These are phyloP conservation scores for Schwanniomyces polymorphus DNA, from an alignment of 805 yeast genomes.

Conservation along the genomic window DNA sequence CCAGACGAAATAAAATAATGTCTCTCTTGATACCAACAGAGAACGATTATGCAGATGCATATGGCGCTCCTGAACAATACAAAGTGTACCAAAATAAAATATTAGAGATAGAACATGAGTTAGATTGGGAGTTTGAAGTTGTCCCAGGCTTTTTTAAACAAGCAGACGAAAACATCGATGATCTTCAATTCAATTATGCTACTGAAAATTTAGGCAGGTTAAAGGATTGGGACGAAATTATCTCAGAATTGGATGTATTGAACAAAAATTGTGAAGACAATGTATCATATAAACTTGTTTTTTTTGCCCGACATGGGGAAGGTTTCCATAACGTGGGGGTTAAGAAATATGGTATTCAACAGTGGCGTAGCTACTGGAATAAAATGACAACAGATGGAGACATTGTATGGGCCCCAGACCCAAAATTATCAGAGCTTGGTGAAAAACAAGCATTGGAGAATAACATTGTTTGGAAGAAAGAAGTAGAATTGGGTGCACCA, in stretches of 20 bases:
- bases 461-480: constrained; percentile 41
- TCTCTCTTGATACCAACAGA: constrained; percentile 24
- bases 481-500: constrained; percentile 50
- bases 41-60: constrained; percentile 31
- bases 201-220: constrained; percentile 45
- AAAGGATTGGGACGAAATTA: constrained; percentile 41
- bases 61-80: constrained; percentile 13
- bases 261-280: constrained; percentile 33
- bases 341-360: constrained; percentile 52
- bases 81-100: constrained; percentile 11
- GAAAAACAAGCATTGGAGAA: constrained; percentile 54
- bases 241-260: constrained; percentile 28
- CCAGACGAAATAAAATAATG: not conserved
- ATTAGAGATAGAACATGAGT: constrained; percentile 11
- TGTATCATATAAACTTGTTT: constrained; percentile 48
- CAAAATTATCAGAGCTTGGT: constrained; percentile 57
- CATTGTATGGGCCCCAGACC: constrained; percentile 59
- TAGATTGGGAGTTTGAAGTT: constrained; percentile 49
- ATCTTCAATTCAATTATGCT: constrained; percentile 42
- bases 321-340: constrained; percentile 63
- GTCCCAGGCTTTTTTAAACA: constrained; percentile 54
- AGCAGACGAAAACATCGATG: constrained; percentile 45
- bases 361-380: constrained; percentile 60
- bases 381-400: constrained; percentile 53
- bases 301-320: constrained; percentile 68